A percentile compares a stretch with the other conserved stretches of the same genome.
Evolutionary conservation across 768 basidiomycete species (phyloP).

Genomic region (Serendipita sp.): DNA sequence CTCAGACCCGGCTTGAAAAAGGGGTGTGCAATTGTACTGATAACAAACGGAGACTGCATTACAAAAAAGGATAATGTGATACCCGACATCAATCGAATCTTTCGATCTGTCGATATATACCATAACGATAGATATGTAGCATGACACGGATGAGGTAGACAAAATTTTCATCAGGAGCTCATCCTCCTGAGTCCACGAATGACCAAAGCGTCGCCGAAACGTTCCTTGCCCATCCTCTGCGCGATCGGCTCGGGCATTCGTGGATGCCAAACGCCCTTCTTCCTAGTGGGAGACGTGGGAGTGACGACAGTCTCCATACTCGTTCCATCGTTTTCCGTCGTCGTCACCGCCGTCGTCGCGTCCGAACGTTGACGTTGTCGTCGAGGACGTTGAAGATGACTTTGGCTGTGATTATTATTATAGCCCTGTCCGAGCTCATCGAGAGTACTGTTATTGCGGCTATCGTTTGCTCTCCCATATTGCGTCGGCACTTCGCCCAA

Average conservation of each 20-base stretch:
- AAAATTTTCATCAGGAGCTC: not conserved
- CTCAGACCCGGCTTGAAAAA: too few species aligned
- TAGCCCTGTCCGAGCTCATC: too few species aligned
- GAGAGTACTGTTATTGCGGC: too few species aligned
- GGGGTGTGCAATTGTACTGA: too few species aligned
- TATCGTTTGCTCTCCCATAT: not conserved
- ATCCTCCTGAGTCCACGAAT: constrained; percentile 1
- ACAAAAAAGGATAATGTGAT: too few species aligned
- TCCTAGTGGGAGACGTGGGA: not conserved
- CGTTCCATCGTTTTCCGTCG: not conserved
- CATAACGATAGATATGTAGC: too few species aligned
- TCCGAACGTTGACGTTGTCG: not conserved
- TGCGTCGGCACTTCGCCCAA: not conserved
- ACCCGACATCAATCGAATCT: too few species aligned
- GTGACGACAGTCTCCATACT: not conserved
- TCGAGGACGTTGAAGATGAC: too few species aligned
- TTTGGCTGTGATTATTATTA: too few species aligned
- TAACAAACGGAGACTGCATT: too few species aligned
- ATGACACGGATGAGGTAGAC: too few species aligned
- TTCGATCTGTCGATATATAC: too few species aligned
- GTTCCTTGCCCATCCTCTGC: not conserved
- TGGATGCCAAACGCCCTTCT: not conserved
- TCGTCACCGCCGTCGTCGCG: not conserved
- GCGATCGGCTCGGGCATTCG: not conserved
- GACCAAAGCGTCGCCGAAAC: not conserved